phyloP scores from a whole-genome alignment of 331 rosid genomes.

The Malus hybrid region DNA sequence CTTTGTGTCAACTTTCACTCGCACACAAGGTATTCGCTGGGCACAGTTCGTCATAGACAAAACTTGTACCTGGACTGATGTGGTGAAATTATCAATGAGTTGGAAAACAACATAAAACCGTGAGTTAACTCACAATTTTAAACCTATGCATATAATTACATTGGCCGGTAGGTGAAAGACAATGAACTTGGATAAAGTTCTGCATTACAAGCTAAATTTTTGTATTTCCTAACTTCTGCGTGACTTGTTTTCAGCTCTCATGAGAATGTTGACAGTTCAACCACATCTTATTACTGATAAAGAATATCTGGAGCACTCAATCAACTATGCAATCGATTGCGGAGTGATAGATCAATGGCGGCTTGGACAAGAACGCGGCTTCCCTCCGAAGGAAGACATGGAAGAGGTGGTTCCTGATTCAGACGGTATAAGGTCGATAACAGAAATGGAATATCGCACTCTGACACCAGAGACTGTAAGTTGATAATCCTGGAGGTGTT shows the following conservation, averaged over 20 bases:
- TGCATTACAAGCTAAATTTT: no score
- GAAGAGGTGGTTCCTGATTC: slow-evolving; percentile 54
- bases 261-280: slow-evolving; percentile 80
- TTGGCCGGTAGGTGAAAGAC: no score
- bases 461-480: slow-evolving; percentile 35
- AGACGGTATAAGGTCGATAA: slow-evolving; percentile 61
- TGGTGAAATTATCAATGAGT: no score
- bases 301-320: slow-evolving; percentile 59
- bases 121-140: no score
- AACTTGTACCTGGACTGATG: not conserved
- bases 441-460: slow-evolving; percentile 59
- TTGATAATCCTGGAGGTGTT: slow-evolving; percentile 1
- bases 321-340: slow-evolving; percentile 75
- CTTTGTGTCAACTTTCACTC: not conserved
- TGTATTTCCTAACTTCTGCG: slow-evolving; percentile 1
- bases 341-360: slow-evolving; percentile 89
- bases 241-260: slow-evolving; percentile 49
- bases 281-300: slow-evolving; percentile 61
- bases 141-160: no score
- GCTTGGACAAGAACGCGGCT: slow-evolving; percentile 52
- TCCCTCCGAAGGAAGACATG: slow-evolving; percentile 65
- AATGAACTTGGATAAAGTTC: not conserved
- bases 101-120: no score
- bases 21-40: not conserved
- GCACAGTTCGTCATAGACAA: not conserved